A percentile compares a stretch with the other conserved stretches of the same genome.
phyloP scores from a whole-genome alignment of 257 asterid species.

The Knoxia roxburghii region DNA sequence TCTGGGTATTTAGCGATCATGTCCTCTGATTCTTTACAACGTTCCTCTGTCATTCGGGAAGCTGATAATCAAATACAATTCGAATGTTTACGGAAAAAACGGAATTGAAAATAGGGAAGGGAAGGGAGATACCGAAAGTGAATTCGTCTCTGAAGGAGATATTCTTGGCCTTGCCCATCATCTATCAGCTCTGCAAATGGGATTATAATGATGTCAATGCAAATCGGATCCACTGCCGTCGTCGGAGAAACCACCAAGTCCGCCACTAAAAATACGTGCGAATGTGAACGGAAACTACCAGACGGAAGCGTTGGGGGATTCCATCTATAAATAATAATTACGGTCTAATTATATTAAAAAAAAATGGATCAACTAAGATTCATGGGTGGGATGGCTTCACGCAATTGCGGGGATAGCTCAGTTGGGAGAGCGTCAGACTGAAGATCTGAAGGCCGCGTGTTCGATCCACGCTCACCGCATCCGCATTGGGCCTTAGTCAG shows the following conservation, averaged over 20 bases:
- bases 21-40: conserved; percentile 64
- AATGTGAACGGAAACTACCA: no score
- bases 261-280: no score
- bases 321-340: no score
- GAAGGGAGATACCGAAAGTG: conserved; percentile 39
- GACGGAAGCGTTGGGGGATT: no score
- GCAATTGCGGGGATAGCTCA: conserved; percentile 82
- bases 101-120: not conserved
- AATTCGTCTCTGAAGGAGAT: conserved; percentile 54
- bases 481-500: no score
- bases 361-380: no score
- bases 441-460: conserved; percentile 63
- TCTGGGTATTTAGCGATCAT: conserved; percentile 83
- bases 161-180: conserved; percentile 51
- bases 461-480: conserved; percentile 93
- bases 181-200: no score
- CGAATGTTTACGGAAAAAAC: not conserved
- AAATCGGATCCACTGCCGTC: no score
- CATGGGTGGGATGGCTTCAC: no score
- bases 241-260: no score
- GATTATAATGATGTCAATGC: no score
- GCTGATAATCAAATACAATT: not conserved
- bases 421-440: conserved; percentile 93
- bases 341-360: no score
- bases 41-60: conserved; percentile 44